These are phyloP conservation scores for Lophiostoma macrostomum DNA, from an alignment of 495 filamentous ascomycete genomes.

Conservation along the genomic window DNA sequence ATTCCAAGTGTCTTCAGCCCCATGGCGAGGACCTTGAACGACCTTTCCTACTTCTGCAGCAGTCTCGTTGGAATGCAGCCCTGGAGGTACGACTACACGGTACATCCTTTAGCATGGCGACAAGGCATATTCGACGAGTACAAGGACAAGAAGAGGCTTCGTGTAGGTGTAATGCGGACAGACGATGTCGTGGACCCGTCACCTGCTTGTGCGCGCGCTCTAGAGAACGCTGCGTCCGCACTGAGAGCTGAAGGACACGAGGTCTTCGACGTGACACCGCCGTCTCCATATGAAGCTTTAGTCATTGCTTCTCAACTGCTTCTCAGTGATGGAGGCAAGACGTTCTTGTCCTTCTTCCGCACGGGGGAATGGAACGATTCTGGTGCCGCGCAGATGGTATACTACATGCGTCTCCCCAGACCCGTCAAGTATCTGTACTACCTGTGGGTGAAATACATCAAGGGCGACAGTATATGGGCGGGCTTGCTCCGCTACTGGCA, in stretches of 20 bases:
- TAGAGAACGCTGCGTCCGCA: conserved; percentile 66
- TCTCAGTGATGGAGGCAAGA: conserved; percentile 81
- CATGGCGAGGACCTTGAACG: conserved; percentile 84
- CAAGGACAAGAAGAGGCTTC: conserved; percentile 57
- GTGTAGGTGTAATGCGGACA: conserved; percentile 72
- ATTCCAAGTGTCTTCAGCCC: conserved; percentile 87
- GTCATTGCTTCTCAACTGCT: conserved; percentile 79
- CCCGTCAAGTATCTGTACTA: conserved; percentile 84
- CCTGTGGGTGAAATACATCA: conserved; percentile 80
- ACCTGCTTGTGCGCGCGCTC: conserved; percentile 76
- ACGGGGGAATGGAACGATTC: conserved; percentile 76
- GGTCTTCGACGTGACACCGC: conserved; percentile 66
- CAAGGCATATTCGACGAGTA: conserved; percentile 56
- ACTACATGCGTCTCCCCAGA: conserved; percentile 68
- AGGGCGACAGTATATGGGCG: conserved; percentile 72
- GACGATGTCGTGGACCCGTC: conserved; percentile 87
- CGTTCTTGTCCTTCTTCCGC: conserved; percentile 73
- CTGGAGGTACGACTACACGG: conserved; percentile 86
- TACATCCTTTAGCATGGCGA: conserved; percentile 83
- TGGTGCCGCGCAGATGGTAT: conserved; percentile 70
- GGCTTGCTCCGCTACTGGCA: conserved; percentile 69
- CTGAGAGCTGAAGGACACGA: conserved; percentile 71
- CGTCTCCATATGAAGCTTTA: conserved; percentile 70
- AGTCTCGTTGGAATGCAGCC: conserved; percentile 78
- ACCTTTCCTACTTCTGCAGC: conserved; percentile 82